Percentiles rank a stretch among this genome's conserved stretches.
Evolutionary conservation across 257 asterid species (phyloP).

Genomic region (Osmanthus fragrans): DNA sequence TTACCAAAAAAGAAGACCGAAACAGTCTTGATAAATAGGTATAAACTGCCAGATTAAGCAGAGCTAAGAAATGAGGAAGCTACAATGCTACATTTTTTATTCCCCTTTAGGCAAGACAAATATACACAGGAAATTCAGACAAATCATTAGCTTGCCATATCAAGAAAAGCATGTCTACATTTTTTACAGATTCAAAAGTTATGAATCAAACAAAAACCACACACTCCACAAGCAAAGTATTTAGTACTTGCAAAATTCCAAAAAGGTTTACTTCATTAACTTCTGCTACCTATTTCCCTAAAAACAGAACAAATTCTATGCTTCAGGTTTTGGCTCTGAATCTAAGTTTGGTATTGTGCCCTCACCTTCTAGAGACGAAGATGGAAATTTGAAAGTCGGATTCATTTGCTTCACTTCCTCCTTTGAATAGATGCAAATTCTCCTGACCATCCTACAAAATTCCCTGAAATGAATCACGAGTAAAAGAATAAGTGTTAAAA

Average conservation of each 20-base stretch:
- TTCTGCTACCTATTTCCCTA: constrained; percentile 29
- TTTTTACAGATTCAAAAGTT: background rate
- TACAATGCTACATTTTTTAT: background rate
- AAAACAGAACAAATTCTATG: constrained; percentile 30
- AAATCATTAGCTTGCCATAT: background rate
- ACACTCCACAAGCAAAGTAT: constrained; percentile 37
- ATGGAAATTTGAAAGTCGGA: constrained; percentile 46
- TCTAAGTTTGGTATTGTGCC: constrained; percentile 43
- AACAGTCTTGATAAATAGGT: background rate
- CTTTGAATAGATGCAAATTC: constrained; percentile 63
- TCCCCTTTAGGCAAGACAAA: background rate
- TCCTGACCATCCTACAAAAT: constrained; percentile 66
- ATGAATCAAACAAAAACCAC: constrained; percentile 16
- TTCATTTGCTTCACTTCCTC: constrained; percentile 81
- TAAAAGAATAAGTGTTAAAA: background rate
- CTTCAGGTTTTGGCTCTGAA: constrained; percentile 51
- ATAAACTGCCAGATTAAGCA: background rate
- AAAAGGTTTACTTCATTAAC: constrained; percentile 22
- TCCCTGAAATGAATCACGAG: constrained; percentile 47
- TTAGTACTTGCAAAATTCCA: constrained; percentile 26
- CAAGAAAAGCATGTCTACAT: constrained; percentile 2
- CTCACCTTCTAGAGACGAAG: constrained; percentile 42
- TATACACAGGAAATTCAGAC: background rate
- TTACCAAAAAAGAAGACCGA: background rate
- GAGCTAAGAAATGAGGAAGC: background rate